Evolutionary conservation across 2,329 filamentous ascomycete genomes (phyloP), one percentile per base, ranked within the genome.

Genomic region (Fusarium drepaniforme): DNA sequence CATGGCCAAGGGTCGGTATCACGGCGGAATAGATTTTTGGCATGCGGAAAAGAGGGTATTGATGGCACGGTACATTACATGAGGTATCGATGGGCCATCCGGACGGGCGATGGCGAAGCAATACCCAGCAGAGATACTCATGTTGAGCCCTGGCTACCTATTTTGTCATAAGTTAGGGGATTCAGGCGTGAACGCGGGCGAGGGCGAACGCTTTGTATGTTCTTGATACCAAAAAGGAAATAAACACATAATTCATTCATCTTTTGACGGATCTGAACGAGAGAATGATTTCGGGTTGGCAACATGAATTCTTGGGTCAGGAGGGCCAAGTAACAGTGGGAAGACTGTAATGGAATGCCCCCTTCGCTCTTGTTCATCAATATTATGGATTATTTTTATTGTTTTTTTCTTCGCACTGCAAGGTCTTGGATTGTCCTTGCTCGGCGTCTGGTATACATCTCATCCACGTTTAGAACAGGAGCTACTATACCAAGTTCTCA

Each of bases 1-100:
- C 64, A 46, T 65, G 66, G 64, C 64, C 66, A 60, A 67, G 68
- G 68, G 66, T 53, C 60, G 72, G 67, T 62, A 71, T 68, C 53
- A 73, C 70, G 75, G 68, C 51, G 65, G 67, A 67, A 75, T 78
- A 76, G 71, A 76, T 71, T n/a, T 71, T 56, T 64, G 67, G 64
- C 23, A 66, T 57, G 57, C 68, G 72, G 73, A 67, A 51, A 68
- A 71, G 64, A 68, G 56, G 53, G 60, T 35, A 66, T 66, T 46
- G 30, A 61, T 53, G 58, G 44, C 42, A 46, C 12, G 42, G 42
- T 23, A 65, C 53, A 28, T 58, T 49, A 28, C 37, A n/a, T 25
- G n/a, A 30, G 38, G 15, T 63, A 40, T 21, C 37, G n/a, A n/a
- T 62, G 35, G 38, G 53, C 18, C 16, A 51, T 44, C 33, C 35